Evolutionary conservation across 2,329 filamentous ascomycete species (phyloP), one percentile per base, ranked within the genome.

Genomic region (Ciborinia camelliae): DNA sequence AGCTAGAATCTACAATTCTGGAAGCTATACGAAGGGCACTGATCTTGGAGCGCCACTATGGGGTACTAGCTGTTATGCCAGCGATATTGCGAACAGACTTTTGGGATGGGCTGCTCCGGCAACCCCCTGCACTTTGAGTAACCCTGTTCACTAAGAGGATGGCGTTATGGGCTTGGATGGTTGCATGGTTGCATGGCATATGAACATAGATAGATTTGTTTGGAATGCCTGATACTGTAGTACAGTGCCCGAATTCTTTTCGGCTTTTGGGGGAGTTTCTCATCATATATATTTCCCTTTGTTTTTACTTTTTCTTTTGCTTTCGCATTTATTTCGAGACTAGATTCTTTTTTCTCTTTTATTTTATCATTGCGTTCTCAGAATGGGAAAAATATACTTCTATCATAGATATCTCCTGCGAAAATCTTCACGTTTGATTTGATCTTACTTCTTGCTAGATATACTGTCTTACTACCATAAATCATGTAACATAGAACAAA

Each of bases 1-100:
- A 20, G 76, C 78, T 12, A 71, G 77, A 39, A 71, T 75, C 54
- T 80, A 80, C 71, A 80, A 79, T 69, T 78, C 78, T 0, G 78
- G 78, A 32, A 72, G 71, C 0, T 69, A 79, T 37, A 71, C 70
- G 35, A 5, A 66, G 0, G 70, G 71, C 4, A 71, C 71, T 0
- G 76, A 79, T 66, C 72, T 79, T n/a, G 74, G 67, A 10, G 39
- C 64, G 1, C 66, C 64, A 1, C 39, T 47, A 7, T 70, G 47
- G 32, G 62, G 70, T 6, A 72, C 68, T 23, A 63, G 65, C 47
- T 72, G 71, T 61, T 73, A 73, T 53, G 53, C 66, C 8, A 69
- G 67, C n/a, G 71, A 73, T 63, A 48, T 73, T 52, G 71, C 69
- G 6, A 72, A 73, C 51, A 66, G 71, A 18, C 62, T 73, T 35